These are phyloP conservation scores for Medicago truncatula DNA, from an alignment of 306 rosid genomes.

Conservation along the genomic window DNA sequence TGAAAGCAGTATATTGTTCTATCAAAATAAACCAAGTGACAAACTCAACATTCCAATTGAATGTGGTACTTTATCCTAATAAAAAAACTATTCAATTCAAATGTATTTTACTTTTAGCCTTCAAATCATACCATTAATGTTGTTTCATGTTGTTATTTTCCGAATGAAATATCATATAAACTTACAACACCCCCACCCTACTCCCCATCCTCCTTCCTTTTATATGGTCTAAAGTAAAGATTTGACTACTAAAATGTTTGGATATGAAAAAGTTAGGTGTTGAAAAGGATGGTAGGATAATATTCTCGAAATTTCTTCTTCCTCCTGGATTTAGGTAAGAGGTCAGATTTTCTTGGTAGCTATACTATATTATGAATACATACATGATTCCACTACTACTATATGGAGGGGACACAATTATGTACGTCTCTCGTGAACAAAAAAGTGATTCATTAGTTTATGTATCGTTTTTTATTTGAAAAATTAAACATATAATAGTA, in stretches of 20 bases:
- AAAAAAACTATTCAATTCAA: neutral
- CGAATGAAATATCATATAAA: neutral
- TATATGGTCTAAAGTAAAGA: constrained; percentile 41
- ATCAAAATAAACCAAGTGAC: constrained; percentile 30
- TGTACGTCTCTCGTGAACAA: neutral
- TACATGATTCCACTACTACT: constrained; percentile 14
- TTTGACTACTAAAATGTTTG: constrained; percentile 44
- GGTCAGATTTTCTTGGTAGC: constrained; percentile 32
- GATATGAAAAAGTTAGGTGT: constrained; percentile 38
- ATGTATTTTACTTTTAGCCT: neutral
- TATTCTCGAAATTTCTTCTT: constrained; percentile 40
- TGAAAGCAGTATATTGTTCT: neutral
- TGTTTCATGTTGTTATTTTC: constrained; percentile 26
- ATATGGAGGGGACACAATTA: constrained; percentile 32
- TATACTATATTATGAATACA: constrained; percentile 8
- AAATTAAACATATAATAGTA: too few relatives aligned
- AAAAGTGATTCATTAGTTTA: too few relatives aligned
- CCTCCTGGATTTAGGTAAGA: constrained; percentile 44
- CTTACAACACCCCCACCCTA: neutral
- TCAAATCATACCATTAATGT: constrained; percentile 9
- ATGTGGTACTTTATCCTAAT: constrained; percentile 5
- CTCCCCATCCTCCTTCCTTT: neutral
- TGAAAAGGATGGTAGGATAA: constrained; percentile 40
- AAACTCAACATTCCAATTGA: constrained; percentile 30
- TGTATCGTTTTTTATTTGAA: too few relatives aligned